Conservation (phyloP, 2,329 filamentous ascomycete species). For the Pyrenochaeta sp. region DNA sequence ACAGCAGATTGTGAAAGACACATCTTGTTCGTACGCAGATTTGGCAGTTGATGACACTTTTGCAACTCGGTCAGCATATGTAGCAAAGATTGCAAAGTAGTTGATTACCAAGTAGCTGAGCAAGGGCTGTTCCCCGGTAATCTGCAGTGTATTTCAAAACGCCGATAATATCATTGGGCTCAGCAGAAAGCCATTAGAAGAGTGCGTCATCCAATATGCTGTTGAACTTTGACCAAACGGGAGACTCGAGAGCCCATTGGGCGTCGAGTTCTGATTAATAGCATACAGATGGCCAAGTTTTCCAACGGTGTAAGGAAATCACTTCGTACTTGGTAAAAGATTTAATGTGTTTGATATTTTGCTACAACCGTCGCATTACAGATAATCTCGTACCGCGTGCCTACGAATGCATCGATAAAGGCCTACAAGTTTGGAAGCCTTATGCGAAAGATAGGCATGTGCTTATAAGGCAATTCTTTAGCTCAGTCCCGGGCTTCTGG, state of each 20-base stretch:
- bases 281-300: not conserved
- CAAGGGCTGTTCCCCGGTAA: not conserved
- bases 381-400: not conserved
- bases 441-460: not conserved
- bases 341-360: not conserved
- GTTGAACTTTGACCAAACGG: too few relatives aligned
- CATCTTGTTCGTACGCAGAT: constrained; percentile 13
- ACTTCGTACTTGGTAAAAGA: not conserved
- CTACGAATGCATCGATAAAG: not conserved
- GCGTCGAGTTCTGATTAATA: too few relatives aligned
- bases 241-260: too few relatives aligned
- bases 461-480: not conserved
- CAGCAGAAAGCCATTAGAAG: too few relatives aligned
- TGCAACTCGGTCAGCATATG: constrained; percentile 15
- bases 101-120: not conserved
- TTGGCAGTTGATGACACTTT: constrained; percentile 11
- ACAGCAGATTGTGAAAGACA: constrained; percentile 59
- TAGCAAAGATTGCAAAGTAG: not conserved
- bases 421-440: not conserved
- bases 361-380: not conserved
- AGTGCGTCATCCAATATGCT: too few relatives aligned
- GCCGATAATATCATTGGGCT: too few relatives aligned
- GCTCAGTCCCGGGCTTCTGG: constrained; percentile 2
- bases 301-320: not conserved
- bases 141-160: too few relatives aligned